Percentiles rank a stretch among this genome's conserved stretches.
These are phyloP conservation scores for Phyllosticta citribraziliensis DNA, from an alignment of 2,329 filamentous ascomycete genomes.

Conservation along the genomic window DNA sequence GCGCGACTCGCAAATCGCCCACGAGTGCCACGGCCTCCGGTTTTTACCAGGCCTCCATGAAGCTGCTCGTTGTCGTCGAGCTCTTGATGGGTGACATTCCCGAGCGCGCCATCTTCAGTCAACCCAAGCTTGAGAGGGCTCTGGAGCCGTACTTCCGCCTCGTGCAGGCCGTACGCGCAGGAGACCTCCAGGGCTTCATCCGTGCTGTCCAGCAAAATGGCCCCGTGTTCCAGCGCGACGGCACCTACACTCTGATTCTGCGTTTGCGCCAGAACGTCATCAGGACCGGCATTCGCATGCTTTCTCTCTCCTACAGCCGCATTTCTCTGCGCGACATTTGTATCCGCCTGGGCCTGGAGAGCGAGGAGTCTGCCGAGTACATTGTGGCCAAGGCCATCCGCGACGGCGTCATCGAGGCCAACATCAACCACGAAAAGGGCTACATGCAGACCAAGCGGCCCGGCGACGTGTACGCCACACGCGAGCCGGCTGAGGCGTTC, in stretches of 20 bases:
- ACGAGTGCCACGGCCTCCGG: constrained; percentile 81
- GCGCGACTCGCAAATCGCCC: constrained; percentile 89
- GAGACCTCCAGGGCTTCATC: constrained; percentile 88
- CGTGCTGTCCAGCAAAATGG: constrained; percentile 73
- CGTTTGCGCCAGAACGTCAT: constrained; percentile 97
- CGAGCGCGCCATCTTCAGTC: constrained; percentile 87
- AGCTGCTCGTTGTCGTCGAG: constrained; percentile 93
- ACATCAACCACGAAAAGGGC: constrained; percentile 76
- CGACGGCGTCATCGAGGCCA: constrained; percentile 88
- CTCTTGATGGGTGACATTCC: constrained; percentile 98
- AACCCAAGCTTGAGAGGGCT: constrained; percentile 74
- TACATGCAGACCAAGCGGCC: constrained; percentile 97
- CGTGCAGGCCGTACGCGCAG: constrained; percentile 91
- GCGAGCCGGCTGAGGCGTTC: constrained; percentile 93
- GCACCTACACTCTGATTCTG: constrained; percentile 89
- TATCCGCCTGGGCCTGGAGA: constrained; percentile 84
- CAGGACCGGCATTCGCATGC: constrained; percentile 98
- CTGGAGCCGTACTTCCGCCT: constrained; percentile 89
- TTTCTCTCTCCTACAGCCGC: constrained; percentile 94
- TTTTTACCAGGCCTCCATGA: constrained; percentile 92
- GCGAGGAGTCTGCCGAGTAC: constrained; percentile 96
- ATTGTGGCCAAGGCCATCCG: constrained; percentile 98
- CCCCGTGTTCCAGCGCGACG: constrained; percentile 80
- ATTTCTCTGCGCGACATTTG: constrained; percentile 97
- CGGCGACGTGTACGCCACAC: constrained; percentile 88